Percentiles rank a stretch among this genome's conserved stretches.
phyloP scores from a whole-genome alignment of 2,329 filamentous ascomycete genomes.

The Epicoccum sorghinum region DNA sequence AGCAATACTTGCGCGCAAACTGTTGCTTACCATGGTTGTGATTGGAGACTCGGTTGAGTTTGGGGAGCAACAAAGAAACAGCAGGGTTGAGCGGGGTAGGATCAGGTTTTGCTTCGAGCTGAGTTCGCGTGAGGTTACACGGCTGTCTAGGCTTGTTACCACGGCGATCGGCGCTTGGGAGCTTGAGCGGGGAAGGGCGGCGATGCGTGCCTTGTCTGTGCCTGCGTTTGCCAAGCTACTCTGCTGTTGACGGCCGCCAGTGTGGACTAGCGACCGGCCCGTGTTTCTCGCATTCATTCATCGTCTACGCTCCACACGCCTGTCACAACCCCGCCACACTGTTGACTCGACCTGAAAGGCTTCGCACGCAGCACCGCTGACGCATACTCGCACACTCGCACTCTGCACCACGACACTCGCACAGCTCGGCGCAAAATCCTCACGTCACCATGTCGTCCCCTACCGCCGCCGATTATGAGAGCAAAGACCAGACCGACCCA shows the following conservation, averaged over 20 bases:
- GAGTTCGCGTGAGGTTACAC: slow-evolving; percentile 17
- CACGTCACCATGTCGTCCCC: slow-evolving; percentile 46
- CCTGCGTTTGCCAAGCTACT: slow-evolving; percentile 12
- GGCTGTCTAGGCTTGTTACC: slow-evolving; percentile 15
- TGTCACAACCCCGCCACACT: background rate
- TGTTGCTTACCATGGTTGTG: slow-evolving; percentile 37
- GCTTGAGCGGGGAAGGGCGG: slow-evolving; percentile 29
- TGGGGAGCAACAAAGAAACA: background rate
- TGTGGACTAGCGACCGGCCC: background rate
- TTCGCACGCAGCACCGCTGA: background rate
- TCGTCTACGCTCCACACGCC: no score
- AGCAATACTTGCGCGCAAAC: slow-evolving; percentile 2
- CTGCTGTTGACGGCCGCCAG: background rate
- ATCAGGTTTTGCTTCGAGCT: slow-evolving; percentile 4
- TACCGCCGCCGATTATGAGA: slow-evolving; percentile 27
- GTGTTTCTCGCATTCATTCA: background rate
- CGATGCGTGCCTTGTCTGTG: background rate
- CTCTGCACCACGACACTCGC: background rate
- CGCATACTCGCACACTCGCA: background rate
- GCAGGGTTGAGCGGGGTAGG: slow-evolving; percentile 3
- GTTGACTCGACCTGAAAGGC: background rate
- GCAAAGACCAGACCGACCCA: slow-evolving; percentile 27
- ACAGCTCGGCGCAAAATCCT: background rate
- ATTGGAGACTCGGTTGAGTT: background rate
- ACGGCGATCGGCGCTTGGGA: slow-evolving; percentile 29